Evolutionary conservation across 2,329 filamentous ascomycete genomes (phyloP).

Genomic region (Stachybotrys chlorohalonatus): DNA sequence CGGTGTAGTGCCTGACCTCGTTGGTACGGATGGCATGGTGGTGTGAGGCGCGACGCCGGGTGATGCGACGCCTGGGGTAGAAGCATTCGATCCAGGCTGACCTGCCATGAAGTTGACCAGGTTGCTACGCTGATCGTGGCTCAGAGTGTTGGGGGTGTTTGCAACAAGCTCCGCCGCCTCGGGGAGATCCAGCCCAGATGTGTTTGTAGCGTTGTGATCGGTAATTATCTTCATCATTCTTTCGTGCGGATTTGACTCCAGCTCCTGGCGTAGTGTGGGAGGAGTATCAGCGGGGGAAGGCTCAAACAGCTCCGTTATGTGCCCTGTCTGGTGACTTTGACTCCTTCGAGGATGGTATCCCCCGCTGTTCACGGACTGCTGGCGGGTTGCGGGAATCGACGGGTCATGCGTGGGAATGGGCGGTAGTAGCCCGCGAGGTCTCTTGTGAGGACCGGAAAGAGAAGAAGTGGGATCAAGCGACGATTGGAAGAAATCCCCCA

Average conservation of each 20-base stretch:
- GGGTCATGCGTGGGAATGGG: constrained; percentile 36
- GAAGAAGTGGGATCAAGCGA: constrained; percentile 26
- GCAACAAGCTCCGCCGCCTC: constrained; percentile 41
- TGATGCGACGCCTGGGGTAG: constrained; percentile 10
- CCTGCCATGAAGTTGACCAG: constrained; percentile 53
- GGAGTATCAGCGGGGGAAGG: constrained; percentile 38
- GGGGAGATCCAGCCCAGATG: constrained; percentile 40
- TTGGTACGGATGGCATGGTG: constrained; percentile 8
- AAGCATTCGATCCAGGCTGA: constrained; percentile 19
- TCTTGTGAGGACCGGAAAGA: constrained; percentile 36
- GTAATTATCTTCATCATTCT: constrained; percentile 59
- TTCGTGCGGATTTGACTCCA: constrained; percentile 49
- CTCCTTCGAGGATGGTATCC: constrained; percentile 14
- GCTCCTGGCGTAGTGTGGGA: constrained; percentile 44
- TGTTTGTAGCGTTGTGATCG: constrained; percentile 49
- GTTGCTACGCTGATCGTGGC: constrained; percentile 46
- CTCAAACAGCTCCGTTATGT: constrained; percentile 54
- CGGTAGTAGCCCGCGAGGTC: constrained; percentile 43
- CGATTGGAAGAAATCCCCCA: constrained; percentile 48
- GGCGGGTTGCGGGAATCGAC: constrained; percentile 15
- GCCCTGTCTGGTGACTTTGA: constrained; percentile 38
- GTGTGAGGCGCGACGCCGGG: constrained; percentile 9
- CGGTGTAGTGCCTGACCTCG: constrained; percentile 14
- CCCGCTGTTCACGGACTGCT: constrained; percentile 6
- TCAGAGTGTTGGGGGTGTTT: constrained; percentile 44